Conservation (phyloP, 2,329 filamentous ascomycete genomes). For the Neonectria faginata region DNA sequence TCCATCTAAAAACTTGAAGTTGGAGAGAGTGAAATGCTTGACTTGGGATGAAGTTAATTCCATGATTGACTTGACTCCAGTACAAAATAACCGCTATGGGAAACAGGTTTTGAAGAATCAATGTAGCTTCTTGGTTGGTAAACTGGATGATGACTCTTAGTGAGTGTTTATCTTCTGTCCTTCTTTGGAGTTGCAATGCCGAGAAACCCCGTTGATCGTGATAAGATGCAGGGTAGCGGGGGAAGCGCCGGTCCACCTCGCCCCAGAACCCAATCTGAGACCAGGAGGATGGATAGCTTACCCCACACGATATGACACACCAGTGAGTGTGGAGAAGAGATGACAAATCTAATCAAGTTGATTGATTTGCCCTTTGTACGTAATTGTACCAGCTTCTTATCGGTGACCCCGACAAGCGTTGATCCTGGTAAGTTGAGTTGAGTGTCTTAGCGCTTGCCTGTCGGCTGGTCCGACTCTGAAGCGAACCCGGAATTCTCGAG, state of each 20-base stretch:
- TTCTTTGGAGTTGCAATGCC: background rate
- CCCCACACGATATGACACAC: background rate
- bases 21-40: background rate
- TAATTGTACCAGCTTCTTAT: background rate
- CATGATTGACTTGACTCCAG: background rate
- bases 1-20: constrained; percentile 47
- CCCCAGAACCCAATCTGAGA: no score
- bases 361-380: background rate
- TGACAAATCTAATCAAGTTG: background rate
- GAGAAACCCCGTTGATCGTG: background rate
- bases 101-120: background rate
- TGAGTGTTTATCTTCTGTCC: background rate
- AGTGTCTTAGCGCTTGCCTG: background rate
- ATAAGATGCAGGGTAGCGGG: background rate
- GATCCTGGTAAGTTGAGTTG: background rate
- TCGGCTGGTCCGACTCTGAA: background rate
- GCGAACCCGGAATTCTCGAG: background rate
- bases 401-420: background rate
- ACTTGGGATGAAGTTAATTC: background rate
- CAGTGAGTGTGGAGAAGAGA: background rate
- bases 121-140: background rate
- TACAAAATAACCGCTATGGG: background rate
- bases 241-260: background rate
- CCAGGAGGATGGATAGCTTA: no score
- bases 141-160: no score